Evolutionary conservation across 495 filamentous ascomycete genomes (phyloP).

Genomic region (Venustampulla echinocandica): DNA sequence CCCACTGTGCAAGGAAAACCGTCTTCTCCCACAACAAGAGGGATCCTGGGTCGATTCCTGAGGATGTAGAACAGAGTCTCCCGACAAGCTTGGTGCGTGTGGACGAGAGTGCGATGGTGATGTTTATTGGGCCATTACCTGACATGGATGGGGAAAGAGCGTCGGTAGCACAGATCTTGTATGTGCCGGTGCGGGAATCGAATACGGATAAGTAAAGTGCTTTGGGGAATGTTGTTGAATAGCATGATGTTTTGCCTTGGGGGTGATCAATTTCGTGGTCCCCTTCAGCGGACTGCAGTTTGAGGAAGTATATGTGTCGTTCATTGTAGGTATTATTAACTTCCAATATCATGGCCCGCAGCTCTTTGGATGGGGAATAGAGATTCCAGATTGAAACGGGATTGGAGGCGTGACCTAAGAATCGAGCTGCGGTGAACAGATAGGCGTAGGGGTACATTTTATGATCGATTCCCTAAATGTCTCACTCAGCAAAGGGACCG

Average conservation of each 20-base stretch:
- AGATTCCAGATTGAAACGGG: conserved; percentile 78
- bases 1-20: conserved; percentile 46
- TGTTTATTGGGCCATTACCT: conserved; percentile 35
- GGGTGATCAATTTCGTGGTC: conserved; percentile 6
- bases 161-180: conserved; percentile 46
- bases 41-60: conserved; percentile 38
- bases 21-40: conserved; percentile 33
- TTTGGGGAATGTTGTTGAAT: conserved; percentile 49
- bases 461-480: conserved; percentile 39
- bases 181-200: conserved; percentile 55
- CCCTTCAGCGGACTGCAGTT: conserved; percentile 8
- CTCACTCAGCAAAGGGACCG: conserved; percentile 10
- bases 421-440: conserved; percentile 57
- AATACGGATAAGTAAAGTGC: conserved; percentile 72
- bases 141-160: conserved; percentile 36
- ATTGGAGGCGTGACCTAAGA: conserved; percentile 65
- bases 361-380: conserved; percentile 47
- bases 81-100: conserved; percentile 49
- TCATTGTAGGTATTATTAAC: conserved; percentile 76
- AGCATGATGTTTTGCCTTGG: conserved; percentile 17
- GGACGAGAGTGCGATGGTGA: conserved; percentile 47
- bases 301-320: conserved; percentile 53
- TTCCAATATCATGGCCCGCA: conserved; percentile 62
- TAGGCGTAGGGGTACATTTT: conserved; percentile 55
- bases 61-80: conserved; percentile 37